Base-by-base conservation (phyloP, 1,284 basidiomycete species). In the Salmacisia buchloeana region DNA sequence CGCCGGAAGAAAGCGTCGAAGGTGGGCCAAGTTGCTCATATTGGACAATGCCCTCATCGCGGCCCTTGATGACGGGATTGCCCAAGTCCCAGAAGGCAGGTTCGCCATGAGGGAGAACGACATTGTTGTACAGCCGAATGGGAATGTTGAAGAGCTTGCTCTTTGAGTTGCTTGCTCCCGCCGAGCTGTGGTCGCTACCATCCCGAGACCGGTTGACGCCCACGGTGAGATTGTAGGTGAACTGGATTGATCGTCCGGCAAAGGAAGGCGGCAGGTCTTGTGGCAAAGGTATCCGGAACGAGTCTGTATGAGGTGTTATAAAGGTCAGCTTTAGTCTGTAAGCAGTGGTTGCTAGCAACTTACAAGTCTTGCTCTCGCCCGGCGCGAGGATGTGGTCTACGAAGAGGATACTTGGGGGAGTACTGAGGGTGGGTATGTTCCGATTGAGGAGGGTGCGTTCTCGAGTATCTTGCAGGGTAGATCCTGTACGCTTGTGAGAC, bases 121-220 rank as follows among this genome's bases (percentile, higher is more conserved):
- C 88, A 69, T 92, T 83, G 70, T 91, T 93, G 79, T 93, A 94
- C 15, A 94, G 82, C 39, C 92, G 83, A 61, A 96, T 88, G 0
- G 92, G 92, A 0, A 94, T 88, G 64, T 89, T 89, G 86, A 96
- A 89, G 2, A 94, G 85, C 36, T 88, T 83, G 71, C 90, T 92
- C 49, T 66, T 85, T 4, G 49, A n/a, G n/a, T n/a, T n/a, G n/a
- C n/a, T n/a, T n/a, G n/a, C n/a, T n/a, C n/a, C n/a, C 82, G 77
- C 86, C 12, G 82, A 59, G 7, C 63, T 56, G 27, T 57, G 15
- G 59, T 25, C 3, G 59, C 39, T 25, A 45, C 56, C 12, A 21
- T 21, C 21, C 21, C 38, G 34, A 18, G 41, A 43, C 2, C 91
- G 85, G 81, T 90, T 93, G 0, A 89, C 88, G 1, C 93, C 92